Evolutionary conservation across 108 stramenopile genomes (phyloP), one percentile per base, ranked within the genome.

Genomic region (Nitzschia sp.): DNA sequence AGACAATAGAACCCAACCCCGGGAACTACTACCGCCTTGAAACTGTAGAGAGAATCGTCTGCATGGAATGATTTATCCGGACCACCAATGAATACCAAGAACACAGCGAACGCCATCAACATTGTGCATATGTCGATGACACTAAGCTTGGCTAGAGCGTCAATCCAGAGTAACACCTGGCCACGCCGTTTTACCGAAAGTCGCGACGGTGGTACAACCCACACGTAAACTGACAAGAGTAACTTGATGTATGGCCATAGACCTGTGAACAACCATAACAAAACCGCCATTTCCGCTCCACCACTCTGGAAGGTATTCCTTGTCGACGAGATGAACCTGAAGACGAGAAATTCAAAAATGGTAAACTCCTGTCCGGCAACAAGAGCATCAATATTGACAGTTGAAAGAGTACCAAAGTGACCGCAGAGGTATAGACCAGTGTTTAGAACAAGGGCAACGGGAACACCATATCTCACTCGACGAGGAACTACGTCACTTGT

Each of bases 221-320:
- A 91, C 24, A 87, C 38, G 17, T 71, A 51, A 6, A 91, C 58
- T 50, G 75, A 78, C 10, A 74, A 24, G 1, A 83, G 11, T 39
- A 83, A 80, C 58, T 91, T 91, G 20, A 84, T 64, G 70, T 91
- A 91, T 10, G 90, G 87, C 90, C 90, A 91, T 7, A 87, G 65
- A 10, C 90, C 86, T 15, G 83, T 65, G 71, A 88, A 88, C 0
- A 85, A 61, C 40, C 83, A 81, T 3, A 91, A 57, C 39, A 91
- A 41, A 51, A 91, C 67, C 7, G 84, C 80, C 63, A 91, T 63
- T 24, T 78, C 76, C 15, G 76, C 82, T n/a, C 85, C 87, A 7
- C 90, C 90, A 34, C 82, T 86, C 8, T 77, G 29, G 70, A 77
- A 90, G 60, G 86, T 83, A 0, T 84, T 76, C 41, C 63, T 59